Conservation (phyloP, 1,284 basidiomycete species). For the Apiotrichum akiyoshidainum region DNA sequence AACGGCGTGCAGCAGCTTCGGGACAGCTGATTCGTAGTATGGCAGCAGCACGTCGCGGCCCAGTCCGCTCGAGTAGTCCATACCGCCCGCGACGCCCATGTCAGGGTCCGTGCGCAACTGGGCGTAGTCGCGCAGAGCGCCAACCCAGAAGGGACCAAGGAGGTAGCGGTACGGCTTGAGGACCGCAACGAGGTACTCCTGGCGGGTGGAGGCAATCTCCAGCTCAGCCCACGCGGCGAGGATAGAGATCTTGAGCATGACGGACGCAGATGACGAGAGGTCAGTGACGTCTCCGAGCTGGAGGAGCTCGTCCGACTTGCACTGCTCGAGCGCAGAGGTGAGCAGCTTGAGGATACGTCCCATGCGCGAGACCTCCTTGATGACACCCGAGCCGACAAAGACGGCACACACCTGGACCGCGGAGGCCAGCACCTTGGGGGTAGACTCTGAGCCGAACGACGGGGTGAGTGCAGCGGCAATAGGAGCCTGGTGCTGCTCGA, state of each 20-base stretch:
- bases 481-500: conserved; percentile 99
- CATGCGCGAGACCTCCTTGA: conserved; percentile 85
- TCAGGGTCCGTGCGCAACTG: conserved; percentile 86
- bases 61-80: conserved; percentile 78
- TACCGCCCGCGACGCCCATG: conserved; percentile 63
- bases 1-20: conserved; percentile 80
- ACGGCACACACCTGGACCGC: conserved; percentile 92
- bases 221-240: conserved; percentile 95
- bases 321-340: conserved; percentile 83
- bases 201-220: conserved; percentile 70
- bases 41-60: conserved; percentile 87
- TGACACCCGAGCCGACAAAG: conserved; percentile 93
- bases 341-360: conserved; percentile 89
- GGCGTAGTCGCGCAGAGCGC: conserved; percentile 85
- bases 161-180: conserved; percentile 74
- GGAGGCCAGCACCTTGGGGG: conserved; percentile 88
- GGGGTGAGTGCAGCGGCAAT: conserved; percentile 98
- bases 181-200: conserved; percentile 75
- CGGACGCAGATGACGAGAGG: conserved; percentile 86
- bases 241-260: conserved; percentile 91
- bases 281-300: conserved; percentile 83
- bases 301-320: conserved; percentile 76
- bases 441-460: conserved; percentile 89
- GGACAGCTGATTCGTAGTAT: conserved; percentile 85
- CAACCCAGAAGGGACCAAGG: conserved; percentile 82